Percentiles rank a stretch among this genome's conserved stretches.
These are phyloP conservation scores for Apophysomyces ossiformis DNA, from an alignment of 371 early-diverging fungal species.

Conservation along the genomic window DNA sequence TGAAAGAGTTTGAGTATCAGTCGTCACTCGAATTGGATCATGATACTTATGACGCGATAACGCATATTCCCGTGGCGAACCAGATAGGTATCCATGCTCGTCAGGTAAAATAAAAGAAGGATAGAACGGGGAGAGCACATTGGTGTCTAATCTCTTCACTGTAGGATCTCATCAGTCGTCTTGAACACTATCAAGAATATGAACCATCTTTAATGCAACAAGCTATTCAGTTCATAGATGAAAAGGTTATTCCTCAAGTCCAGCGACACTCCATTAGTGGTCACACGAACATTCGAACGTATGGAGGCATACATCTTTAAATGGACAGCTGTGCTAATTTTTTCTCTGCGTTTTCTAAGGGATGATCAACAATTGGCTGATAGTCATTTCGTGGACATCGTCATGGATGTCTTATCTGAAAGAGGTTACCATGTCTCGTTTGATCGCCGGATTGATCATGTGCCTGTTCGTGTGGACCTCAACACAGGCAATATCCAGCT, in stretches of 20 bases:
- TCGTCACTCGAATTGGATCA: slow-evolving; percentile 65
- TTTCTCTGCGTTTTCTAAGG: slow-evolving; percentile 23
- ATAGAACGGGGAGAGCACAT: neutral
- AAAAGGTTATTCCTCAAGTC: slow-evolving; percentile 59
- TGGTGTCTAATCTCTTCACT: neutral
- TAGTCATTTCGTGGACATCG: slow-evolving; percentile 60
- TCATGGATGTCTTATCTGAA: slow-evolving; percentile 71
- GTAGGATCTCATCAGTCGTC: slow-evolving; percentile 62
- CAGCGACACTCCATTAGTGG: slow-evolving; percentile 68
- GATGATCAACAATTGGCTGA: slow-evolving; percentile 54
- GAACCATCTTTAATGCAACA: slow-evolving; percentile 54
- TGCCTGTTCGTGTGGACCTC: slow-evolving; percentile 61
- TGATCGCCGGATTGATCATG: slow-evolving; percentile 59
- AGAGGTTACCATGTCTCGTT: slow-evolving; percentile 69
- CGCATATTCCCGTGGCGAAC: slow-evolving; percentile 68
- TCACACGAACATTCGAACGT: slow-evolving; percentile 67
- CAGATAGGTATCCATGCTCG: slow-evolving; percentile 70
- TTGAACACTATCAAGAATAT: slow-evolving; percentile 66
- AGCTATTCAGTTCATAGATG: slow-evolving; percentile 63
- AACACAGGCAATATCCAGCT: slow-evolving; percentile 66
- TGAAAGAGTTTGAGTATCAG: slow-evolving; percentile 72
- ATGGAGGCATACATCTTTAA: slow-evolving; percentile 22
- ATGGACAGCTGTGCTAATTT: neutral
- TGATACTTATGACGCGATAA: slow-evolving; percentile 68
- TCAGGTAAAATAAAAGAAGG: slow-evolving; percentile 33